A percentile compares a stretch with the other conserved stretches of the same genome.
phyloP scores from a whole-genome alignment of 192 early-diverging fungal genomes.

The Diversispora eburnea region DNA sequence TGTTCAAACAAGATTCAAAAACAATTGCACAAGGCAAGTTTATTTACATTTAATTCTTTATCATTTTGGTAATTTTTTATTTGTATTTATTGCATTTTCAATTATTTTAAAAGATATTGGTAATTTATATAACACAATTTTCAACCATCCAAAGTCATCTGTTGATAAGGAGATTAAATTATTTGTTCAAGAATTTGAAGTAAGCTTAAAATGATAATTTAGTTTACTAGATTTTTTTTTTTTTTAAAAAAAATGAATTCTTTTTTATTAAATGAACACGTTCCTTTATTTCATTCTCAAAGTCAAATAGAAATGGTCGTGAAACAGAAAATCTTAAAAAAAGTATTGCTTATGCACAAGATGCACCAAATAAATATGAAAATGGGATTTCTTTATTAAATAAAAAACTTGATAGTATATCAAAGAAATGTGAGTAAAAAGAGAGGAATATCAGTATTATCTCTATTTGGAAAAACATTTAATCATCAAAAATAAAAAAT shows the following conservation, averaged over 20 bases:
- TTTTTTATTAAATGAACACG: no score
- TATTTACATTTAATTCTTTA: not conserved
- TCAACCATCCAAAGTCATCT: conserved; percentile 18
- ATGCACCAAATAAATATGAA: conserved; percentile 16
- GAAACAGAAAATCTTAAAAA: conserved; percentile 1
- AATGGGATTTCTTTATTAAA: not conserved
- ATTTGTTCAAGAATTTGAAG: conserved; percentile 22
- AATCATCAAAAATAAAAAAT: not conserved
- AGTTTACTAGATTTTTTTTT: not conserved
- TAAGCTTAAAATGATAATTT: not conserved
- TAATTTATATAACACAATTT: conserved; percentile 16
- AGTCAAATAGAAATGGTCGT: conserved; percentile 5
- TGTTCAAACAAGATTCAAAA: not conserved
- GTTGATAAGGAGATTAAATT: conserved; percentile 12
- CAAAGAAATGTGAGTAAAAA: conserved; percentile 14
- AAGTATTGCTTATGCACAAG: not conserved
- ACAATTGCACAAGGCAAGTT: not conserved
- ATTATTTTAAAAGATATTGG: conserved; percentile 4
- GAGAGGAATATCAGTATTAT: not conserved
- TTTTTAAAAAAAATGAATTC: not conserved
- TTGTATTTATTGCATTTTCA: not conserved
- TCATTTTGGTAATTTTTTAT: not conserved
- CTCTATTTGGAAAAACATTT: not conserved
- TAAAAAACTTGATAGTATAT: conserved; percentile 1
- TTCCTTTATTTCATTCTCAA: no score